Evolutionary conservation across 2,329 filamentous ascomycete genomes (phyloP).

Genomic region (Colletotrichum scovillei): DNA sequence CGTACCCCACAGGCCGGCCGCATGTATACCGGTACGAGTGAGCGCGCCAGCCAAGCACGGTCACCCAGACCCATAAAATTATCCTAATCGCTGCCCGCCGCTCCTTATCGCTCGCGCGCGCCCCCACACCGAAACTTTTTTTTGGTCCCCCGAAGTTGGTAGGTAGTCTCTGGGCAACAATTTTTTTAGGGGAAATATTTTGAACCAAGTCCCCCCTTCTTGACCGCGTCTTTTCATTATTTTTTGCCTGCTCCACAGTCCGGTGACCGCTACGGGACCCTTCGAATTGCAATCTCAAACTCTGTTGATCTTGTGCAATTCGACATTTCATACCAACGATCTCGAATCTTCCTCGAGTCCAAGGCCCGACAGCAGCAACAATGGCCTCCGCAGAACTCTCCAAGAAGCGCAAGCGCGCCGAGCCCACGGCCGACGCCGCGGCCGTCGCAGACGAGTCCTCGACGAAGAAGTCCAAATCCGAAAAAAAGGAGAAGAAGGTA

Average conservation of each 20-base stretch:
- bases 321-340: not conserved
- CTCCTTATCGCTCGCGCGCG: constrained; percentile 12
- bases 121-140: constrained; percentile 30
- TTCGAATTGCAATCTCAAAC: not conserved
- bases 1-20: constrained; percentile 28
- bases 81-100: not conserved
- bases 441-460: constrained; percentile 22
- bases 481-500: constrained; percentile 39
- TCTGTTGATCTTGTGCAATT: not conserved
- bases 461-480: constrained; percentile 40
- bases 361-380: not conserved
- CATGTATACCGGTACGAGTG: not conserved
- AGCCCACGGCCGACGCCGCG: constrained; percentile 25
- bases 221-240: not conserved
- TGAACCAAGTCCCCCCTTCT: not conserved
- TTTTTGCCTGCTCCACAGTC: not conserved
- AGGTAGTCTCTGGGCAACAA: constrained; percentile 14
- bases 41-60: not conserved
- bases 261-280: not conserved
- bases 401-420: constrained; percentile 41
- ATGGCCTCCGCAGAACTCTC: constrained; percentile 34
- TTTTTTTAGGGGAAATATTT: not conserved
- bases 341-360: not conserved
- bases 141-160: constrained; percentile 1
- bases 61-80: constrained; percentile 1